Conservation (phyloP, 495 filamentous ascomycete genomes). For the Xanthoparmelia taractica region DNA sequence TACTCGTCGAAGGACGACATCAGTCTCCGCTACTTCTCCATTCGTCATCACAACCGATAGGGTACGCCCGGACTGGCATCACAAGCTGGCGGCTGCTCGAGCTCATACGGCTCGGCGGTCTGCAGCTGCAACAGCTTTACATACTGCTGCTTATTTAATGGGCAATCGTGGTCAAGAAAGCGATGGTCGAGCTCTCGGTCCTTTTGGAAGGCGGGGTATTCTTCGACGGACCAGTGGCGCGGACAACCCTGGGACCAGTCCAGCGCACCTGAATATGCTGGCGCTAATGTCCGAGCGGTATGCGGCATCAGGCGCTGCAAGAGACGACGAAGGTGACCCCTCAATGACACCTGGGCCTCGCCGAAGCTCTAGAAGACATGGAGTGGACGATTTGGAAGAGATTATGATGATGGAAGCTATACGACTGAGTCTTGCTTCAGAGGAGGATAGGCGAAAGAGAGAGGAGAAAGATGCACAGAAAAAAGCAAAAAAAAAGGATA, state of each 20-base stretch:
- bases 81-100: conserved; percentile 77
- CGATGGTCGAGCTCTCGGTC: conserved; percentile 39
- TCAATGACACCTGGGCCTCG: conserved; percentile 43
- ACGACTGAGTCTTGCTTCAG: conserved; percentile 73
- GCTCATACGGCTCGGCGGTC: conserved; percentile 77
- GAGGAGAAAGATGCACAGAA: conserved; percentile 75
- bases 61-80: conserved; percentile 88
- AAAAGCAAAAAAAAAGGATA: conserved; percentile 73
- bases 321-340: conserved; percentile 38
- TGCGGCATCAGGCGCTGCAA: conserved; percentile 30
- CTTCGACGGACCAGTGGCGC: conserved; percentile 36
- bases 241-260: conserved; percentile 34
- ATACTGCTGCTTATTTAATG: conserved; percentile 92
- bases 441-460: conserved; percentile 78
- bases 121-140: conserved; percentile 87
- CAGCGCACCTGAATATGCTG: conserved; percentile 44
- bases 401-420: conserved; percentile 99
- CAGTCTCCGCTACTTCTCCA: conserved; percentile 70
- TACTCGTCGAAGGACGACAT: conserved; percentile 63
- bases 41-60: conserved; percentile 85
- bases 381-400: conserved; percentile 85
- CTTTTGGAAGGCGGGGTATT: conserved; percentile 42
- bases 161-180: conserved; percentile 48
- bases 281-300: conserved; percentile 46
- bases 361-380: conserved; percentile 52